Percentiles rank a stretch among this genome's conserved stretches.
Evolutionary conservation across 805 yeast species (phyloP).

Genomic region (Sungouiella blattae): DNA sequence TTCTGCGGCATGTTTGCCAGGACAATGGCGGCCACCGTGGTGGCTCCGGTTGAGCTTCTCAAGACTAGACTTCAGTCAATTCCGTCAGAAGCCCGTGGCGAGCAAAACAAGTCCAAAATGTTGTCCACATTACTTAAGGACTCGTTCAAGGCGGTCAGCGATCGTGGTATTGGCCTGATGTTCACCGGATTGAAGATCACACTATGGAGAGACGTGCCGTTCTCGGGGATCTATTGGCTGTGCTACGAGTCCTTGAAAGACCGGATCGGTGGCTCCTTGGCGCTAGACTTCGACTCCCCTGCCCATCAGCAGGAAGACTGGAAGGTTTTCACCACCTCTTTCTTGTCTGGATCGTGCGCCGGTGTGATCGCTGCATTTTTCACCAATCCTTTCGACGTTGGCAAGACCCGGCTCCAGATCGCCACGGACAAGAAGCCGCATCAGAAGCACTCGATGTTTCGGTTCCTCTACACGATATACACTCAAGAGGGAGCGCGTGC

Average conservation of each 20-base stretch:
- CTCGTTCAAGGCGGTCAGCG: conserved; percentile 45
- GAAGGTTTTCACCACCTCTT: conserved; percentile 58
- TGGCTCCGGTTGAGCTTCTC: conserved; percentile 83
- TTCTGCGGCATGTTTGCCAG: conserved; percentile 85
- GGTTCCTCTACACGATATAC: conserved; percentile 59
- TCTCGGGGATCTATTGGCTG: conserved; percentile 93
- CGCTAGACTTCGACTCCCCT: conserved; percentile 19
- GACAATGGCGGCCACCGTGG: conserved; percentile 73
- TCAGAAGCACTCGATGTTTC: conserved; percentile 57
- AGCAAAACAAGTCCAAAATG: conserved; percentile 27
- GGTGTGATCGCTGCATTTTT: conserved; percentile 82
- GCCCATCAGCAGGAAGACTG: conserved; percentile 24
- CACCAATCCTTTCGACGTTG: conserved; percentile 97
- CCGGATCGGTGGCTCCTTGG: conserved; percentile 18
- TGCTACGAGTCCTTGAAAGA: conserved; percentile 57
- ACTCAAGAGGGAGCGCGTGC: conserved; percentile 76
- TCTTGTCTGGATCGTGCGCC: conserved; percentile 76
- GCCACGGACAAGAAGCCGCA: conserved; percentile 33
- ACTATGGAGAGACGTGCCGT: conserved; percentile 96
- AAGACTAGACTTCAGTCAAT: conserved; percentile 91
- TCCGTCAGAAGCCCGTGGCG: conserved; percentile 40
- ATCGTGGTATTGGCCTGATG: conserved; percentile 58
- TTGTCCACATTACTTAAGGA: conserved; percentile 51
- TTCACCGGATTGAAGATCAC: conserved; percentile 87
- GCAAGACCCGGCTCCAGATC: conserved; percentile 84